These are phyloP conservation scores for Hypomyces rosellus DNA, from an alignment of 2,329 filamentous ascomycete genomes.

Conservation along the genomic window DNA sequence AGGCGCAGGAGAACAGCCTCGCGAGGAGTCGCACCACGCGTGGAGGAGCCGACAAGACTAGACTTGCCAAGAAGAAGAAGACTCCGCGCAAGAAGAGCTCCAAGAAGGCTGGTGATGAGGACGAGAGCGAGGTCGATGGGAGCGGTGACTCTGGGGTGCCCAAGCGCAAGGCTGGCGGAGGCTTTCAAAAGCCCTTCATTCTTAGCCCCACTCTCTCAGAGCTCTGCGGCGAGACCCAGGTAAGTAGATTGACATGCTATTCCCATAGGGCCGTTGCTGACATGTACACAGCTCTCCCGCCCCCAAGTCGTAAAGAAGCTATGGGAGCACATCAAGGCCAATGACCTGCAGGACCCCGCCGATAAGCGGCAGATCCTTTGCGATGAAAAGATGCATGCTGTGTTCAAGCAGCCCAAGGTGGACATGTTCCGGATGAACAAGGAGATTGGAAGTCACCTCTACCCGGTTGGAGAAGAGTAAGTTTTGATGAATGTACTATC, in stretches of 20 bases:
- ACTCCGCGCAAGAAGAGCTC: constrained; percentile 64
- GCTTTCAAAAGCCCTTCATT: constrained; percentile 83
- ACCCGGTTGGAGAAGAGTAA: constrained; percentile 67
- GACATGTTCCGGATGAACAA: constrained; percentile 99
- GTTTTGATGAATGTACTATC: background rate
- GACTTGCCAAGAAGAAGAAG: constrained; percentile 59
- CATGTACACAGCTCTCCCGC: constrained; percentile 63
- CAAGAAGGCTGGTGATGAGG: constrained; percentile 68
- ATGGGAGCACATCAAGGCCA: constrained; percentile 88
- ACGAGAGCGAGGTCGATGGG: constrained; percentile 70
- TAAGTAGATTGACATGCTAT: constrained; percentile 30
- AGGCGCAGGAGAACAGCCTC: constrained; percentile 81
- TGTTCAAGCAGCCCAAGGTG: constrained; percentile 85
- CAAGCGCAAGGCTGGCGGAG: constrained; percentile 80
- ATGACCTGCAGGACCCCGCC: constrained; percentile 80
- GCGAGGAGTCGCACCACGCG: constrained; percentile 66
- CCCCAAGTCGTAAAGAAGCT: constrained; percentile 95
- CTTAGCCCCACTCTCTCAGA: constrained; percentile 65
- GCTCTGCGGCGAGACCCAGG: constrained; percentile 62
- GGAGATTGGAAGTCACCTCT: constrained; percentile 82
- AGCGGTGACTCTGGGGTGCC: constrained; percentile 51
- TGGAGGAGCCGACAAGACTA: constrained; percentile 58
- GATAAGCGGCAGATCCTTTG: constrained; percentile 92
- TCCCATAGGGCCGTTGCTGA: background rate
- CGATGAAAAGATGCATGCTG: constrained; percentile 82